Conservation (phyloP, 164 flowering plant genomes). For the Piper longum region DNA sequence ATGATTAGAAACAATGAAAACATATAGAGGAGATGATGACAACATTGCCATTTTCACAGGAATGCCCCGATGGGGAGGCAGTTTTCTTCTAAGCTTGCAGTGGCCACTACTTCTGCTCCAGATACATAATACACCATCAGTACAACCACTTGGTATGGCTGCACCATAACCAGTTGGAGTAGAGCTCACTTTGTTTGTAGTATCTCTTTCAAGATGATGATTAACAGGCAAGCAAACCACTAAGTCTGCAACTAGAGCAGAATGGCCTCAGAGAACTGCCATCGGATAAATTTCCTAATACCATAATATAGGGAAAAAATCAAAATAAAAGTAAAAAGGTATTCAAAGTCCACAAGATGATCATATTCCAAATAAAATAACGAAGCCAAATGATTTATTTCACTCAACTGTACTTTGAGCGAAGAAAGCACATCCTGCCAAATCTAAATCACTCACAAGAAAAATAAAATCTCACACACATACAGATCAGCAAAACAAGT, state of each 20-base stretch:
- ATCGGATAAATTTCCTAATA: conserved; percentile 61
- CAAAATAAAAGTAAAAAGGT: not conserved
- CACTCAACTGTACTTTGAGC: not conserved
- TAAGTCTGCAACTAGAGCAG: conserved; percentile 56
- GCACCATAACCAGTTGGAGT: conserved; percentile 26
- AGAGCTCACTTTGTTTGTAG: conserved; percentile 19
- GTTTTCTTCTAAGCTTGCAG: conserved; percentile 69
- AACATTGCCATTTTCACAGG: conserved; percentile 45
- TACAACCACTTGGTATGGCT: conserved; percentile 68
- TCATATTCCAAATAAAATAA: not conserved
- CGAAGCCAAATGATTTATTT: not conserved
- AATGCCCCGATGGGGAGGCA: conserved; percentile 82
- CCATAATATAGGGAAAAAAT: not conserved
- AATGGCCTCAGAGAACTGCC: conserved; percentile 88
- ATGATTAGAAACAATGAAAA: conserved; percentile 48
- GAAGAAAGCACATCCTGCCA: not conserved
- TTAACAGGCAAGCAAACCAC: conserved; percentile 51
- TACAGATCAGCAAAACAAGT: not conserved
- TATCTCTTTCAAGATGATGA: conserved; percentile 17
- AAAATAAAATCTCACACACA: not conserved
- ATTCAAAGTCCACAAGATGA: not conserved
- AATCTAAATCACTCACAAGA: not conserved
- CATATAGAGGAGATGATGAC: conserved; percentile 57
- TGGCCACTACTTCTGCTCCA: conserved; percentile 94
- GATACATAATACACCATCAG: conserved; percentile 82